phyloP scores from a whole-genome alignment of 768 basidiomycete species.

The Lactifluus subvellereus region DNA sequence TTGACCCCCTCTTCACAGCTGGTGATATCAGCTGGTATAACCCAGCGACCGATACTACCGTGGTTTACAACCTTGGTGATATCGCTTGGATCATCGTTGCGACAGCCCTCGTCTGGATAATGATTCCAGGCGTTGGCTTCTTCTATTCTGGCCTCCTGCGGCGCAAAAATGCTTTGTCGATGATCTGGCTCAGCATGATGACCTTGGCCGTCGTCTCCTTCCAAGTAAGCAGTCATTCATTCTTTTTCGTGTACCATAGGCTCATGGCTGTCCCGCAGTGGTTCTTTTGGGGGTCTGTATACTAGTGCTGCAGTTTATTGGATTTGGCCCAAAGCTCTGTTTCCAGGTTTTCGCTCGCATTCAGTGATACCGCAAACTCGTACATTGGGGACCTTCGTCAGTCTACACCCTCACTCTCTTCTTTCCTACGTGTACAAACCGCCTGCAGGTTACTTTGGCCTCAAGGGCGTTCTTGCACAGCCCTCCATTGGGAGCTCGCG shows the following conservation, averaged over 20 bases:
- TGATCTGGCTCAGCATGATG: conserved; percentile 79
- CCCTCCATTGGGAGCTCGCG: conserved; percentile 68
- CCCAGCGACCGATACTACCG: conserved; percentile 23
- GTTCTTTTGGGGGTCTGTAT: conserved; percentile 84
- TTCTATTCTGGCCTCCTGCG: conserved; percentile 90
- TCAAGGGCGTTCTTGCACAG: conserved; percentile 69
- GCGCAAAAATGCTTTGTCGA: conserved; percentile 88
- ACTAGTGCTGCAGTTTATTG: not conserved
- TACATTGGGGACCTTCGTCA: conserved; percentile 84
- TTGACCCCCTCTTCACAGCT: conserved; percentile 28
- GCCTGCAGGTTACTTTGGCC: conserved; percentile 66
- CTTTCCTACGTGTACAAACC: not conserved
- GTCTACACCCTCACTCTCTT: conserved; percentile 26
- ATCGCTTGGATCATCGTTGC: conserved; percentile 65
- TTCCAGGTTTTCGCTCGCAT: conserved; percentile 68
- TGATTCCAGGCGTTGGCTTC: conserved; percentile 66
- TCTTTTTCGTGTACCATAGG: not conserved
- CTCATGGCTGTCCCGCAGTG: conserved; percentile 47
- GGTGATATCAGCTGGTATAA: conserved; percentile 35
- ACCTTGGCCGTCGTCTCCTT: conserved; percentile 76
- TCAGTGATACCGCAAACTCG: conserved; percentile 65
- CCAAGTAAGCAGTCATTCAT: conserved; percentile 44
- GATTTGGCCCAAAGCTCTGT: not conserved
- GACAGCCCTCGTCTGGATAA: conserved; percentile 73
- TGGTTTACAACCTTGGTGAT: conserved; percentile 55